Base-by-base conservation (phyloP, 257 asterid genomes). In the Nicotiana otophora region DNA sequence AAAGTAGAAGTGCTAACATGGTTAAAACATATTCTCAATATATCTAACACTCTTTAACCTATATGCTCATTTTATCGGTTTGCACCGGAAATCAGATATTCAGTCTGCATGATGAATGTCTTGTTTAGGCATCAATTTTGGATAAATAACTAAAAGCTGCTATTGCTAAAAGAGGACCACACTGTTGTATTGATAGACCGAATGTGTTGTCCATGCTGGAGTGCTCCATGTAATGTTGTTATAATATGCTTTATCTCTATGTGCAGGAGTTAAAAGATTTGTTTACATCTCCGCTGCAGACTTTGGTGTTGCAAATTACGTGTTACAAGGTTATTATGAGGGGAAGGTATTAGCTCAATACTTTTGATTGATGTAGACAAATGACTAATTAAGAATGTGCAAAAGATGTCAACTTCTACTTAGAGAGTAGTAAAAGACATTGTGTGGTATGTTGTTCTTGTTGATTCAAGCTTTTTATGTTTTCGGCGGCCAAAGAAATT, bases 261-360 rank as follows among this genome's bases (percentile, higher is more conserved):
- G 39, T 83, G 65, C 83, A 83, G 86, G 86, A 78, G 86, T 83
- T 30, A 83, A 78, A 67, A 66, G 86, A 83, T 83, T 78, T 83
- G 86, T 78, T 51, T 78, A 83, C 63, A 78, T 83, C 82, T 83
- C 86, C 4, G 86, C 86, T 65, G 86, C 86, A 23, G 86, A 83
- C 65, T 83, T 83, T 78, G 86, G 86, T 48, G 23, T 78, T 66
- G 83, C 51, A 23, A 83, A 83, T 78, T 83, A 83, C 19, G 34
- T 83, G n/a, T 39, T 83, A 64, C 82, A 83, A 67, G 83, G 86
- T 46, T 83, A 83, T 77, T 83, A 78, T 64, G 86, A 83, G 62
- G 86, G 86, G 31, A 83, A 83, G 86, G 86, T 83, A 83, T 23
- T 46, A 14, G 62, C 23, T 46, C 39, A 74, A 14, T 74, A 74